These are phyloP conservation scores for Leccinellum rugosiceps DNA, from an alignment of 768 basidiomycete species.

Conservation along the genomic window DNA sequence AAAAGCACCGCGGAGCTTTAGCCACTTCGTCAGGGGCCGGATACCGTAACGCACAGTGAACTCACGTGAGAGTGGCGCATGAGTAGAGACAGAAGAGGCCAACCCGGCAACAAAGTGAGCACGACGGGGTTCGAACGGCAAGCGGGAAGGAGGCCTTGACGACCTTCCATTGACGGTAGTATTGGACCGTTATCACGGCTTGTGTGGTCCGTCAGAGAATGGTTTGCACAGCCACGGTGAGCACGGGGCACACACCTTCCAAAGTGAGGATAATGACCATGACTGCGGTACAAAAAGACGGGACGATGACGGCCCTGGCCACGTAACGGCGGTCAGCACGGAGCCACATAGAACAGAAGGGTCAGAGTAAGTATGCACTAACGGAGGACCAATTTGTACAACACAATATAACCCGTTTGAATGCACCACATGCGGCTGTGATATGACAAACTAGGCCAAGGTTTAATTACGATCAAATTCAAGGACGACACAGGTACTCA, in stretches of 20 bases:
- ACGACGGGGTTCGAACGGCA: constrained; percentile 34
- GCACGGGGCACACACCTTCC: constrained; percentile 37
- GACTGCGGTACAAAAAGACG: constrained; percentile 43
- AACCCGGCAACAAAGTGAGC: constrained; percentile 38
- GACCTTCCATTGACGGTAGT: constrained; percentile 37
- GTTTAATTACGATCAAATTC: constrained; percentile 12
- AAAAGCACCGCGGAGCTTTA: constrained; percentile 39
- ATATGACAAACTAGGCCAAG: constrained; percentile 16
- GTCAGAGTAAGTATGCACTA: constrained; percentile 17
- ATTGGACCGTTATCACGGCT: constrained; percentile 46
- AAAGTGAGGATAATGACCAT: constrained; percentile 40
- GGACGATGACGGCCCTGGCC: constrained; percentile 33
- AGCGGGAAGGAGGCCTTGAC: constrained; percentile 43
- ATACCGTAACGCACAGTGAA: neutral
- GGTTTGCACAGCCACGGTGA: neutral
- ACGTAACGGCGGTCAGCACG: constrained; percentile 18
- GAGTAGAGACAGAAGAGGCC: constrained; percentile 45
- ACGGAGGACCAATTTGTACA: constrained; percentile 35
- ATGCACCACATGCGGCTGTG: constrained; percentile 12
- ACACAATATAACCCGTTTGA: constrained; percentile 53
- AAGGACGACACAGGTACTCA: constrained; percentile 26
- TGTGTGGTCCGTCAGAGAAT: neutral
- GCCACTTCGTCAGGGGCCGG: neutral
- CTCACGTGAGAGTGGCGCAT: constrained; percentile 42
- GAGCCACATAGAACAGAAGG: constrained; percentile 1